phyloP scores from a whole-genome alignment of 208 protist genomes.

The Acanthamoeba lenticulata region DNA sequence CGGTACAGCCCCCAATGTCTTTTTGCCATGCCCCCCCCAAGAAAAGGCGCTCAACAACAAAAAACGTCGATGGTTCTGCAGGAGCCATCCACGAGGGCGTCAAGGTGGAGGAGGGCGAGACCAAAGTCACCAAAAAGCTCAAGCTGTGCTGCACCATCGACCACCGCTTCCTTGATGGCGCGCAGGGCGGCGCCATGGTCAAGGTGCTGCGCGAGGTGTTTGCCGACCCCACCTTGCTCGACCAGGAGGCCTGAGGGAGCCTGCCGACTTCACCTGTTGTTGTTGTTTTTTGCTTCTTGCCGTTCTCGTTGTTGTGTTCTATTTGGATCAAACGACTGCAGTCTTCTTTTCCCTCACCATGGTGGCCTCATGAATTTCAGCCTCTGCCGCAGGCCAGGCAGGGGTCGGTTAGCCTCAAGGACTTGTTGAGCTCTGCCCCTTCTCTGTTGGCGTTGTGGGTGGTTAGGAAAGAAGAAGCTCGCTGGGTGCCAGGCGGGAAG shows the following conservation, averaged over 20 bases:
- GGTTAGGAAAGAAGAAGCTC: too few species aligned
- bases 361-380: too few species aligned
- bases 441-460: too few species aligned
- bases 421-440: too few species aligned
- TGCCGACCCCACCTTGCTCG: conserved; percentile 23
- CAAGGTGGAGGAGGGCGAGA: conserved; percentile 47
- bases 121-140: conserved; percentile 11
- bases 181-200: conserved; percentile 18
- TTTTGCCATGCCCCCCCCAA: not conserved
- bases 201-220: conserved; percentile 34
- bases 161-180: conserved; percentile 53
- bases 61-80: not conserved
- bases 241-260: not conserved
- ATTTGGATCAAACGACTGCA: too few species aligned
- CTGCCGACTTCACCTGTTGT: not conserved
- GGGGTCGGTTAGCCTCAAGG: too few species aligned
- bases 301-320: too few species aligned
- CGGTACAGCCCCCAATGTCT: not conserved
- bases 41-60: not conserved
- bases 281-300: not conserved
- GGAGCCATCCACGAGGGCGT: conserved; percentile 53
- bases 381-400: too few species aligned
- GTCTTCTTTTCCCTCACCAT: too few species aligned
- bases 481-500: too few species aligned
- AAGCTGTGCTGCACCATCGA: conserved; percentile 58